These are phyloP conservation scores for Stachybotrys chlorohalonatus DNA, from an alignment of 2,329 filamentous ascomycete species.

Conservation along the genomic window DNA sequence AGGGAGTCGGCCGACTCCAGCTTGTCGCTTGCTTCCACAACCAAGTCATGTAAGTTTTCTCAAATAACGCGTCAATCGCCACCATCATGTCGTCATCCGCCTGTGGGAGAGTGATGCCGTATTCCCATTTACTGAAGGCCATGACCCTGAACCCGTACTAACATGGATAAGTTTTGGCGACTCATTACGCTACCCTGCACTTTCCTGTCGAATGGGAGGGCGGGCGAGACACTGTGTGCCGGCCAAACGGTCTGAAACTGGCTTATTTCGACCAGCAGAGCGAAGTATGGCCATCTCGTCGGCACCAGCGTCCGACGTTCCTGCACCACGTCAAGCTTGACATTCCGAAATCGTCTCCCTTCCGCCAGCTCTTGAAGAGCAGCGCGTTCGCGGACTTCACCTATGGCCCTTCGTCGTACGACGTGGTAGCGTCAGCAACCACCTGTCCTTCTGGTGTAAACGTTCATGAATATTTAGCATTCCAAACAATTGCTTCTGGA, in stretches of 20 bases:
- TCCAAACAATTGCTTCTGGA: slow-evolving; percentile 38
- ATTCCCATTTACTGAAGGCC: too few species aligned
- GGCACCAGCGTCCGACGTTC: slow-evolving; percentile 7
- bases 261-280: slow-evolving; percentile 8
- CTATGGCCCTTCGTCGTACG: slow-evolving; percentile 43
- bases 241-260: slow-evolving; percentile 13
- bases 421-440: slow-evolving; percentile 40
- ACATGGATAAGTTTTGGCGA: slow-evolving; percentile 11
- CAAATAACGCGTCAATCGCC: neutral
- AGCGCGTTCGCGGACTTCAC: slow-evolving; percentile 5
- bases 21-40: slow-evolving; percentile 17
- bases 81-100: neutral
- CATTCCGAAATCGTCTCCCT: slow-evolving; percentile 8
- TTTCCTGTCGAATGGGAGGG: slow-evolving; percentile 20
- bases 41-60: slow-evolving; percentile 17
- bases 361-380: slow-evolving; percentile 9
- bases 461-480: slow-evolving; percentile 43
- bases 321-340: slow-evolving; percentile 12
- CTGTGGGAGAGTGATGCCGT: too few species aligned
- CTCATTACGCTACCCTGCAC: slow-evolving; percentile 14
- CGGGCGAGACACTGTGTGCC: slow-evolving; percentile 11
- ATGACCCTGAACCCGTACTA: neutral
- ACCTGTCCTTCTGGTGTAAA: slow-evolving; percentile 38
- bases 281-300: slow-evolving; percentile 9
- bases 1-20: slow-evolving; percentile 5